These are phyloP conservation scores for Tylopilus rubrobrunneus DNA, from an alignment of 768 basidiomycete species.

Conservation along the genomic window DNA sequence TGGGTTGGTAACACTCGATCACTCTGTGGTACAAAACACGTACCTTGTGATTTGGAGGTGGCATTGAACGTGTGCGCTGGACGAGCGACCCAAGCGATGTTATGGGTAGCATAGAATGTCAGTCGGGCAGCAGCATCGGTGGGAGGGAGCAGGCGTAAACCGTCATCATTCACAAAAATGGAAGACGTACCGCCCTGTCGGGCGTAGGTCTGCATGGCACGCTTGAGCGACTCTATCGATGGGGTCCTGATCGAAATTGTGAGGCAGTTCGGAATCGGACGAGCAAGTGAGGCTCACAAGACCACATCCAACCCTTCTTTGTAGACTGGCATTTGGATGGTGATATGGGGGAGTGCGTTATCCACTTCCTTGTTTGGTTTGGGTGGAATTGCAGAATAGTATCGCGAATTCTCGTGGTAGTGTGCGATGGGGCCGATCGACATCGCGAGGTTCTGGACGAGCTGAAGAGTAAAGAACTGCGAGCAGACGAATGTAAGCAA, in stretches of 20 bases:
- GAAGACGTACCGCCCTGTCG: constrained; percentile 59
- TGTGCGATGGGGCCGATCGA: constrained; percentile 51
- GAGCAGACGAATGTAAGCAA: constrained; percentile 9
- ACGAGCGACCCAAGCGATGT: constrained; percentile 58
- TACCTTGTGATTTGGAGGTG: constrained; percentile 49
- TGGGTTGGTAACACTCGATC: constrained; percentile 22
- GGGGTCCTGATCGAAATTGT: constrained; percentile 31
- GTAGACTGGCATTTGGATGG: constrained; percentile 58
- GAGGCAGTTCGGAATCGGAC: not conserved
- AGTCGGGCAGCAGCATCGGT: constrained; percentile 45
- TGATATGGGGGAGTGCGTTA: constrained; percentile 43
- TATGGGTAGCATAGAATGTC: constrained; percentile 52
- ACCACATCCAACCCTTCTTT: constrained; percentile 52
- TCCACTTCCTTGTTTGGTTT: constrained; percentile 42
- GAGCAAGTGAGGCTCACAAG: constrained; percentile 34
- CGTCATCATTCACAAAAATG: constrained; percentile 62
- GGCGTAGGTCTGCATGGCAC: constrained; percentile 61
- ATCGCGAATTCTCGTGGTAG: constrained; percentile 47
- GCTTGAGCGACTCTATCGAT: constrained; percentile 52
- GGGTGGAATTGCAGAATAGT: constrained; percentile 47
- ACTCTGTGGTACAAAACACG: constrained; percentile 25
- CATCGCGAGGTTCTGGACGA: constrained; percentile 37
- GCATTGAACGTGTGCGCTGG: constrained; percentile 43
- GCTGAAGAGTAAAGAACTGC: constrained; percentile 40
- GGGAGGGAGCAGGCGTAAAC: constrained; percentile 47